phyloP scores from a whole-genome alignment of 2,329 filamentous ascomycete species.

The Cryphonectria carpinicola region DNA sequence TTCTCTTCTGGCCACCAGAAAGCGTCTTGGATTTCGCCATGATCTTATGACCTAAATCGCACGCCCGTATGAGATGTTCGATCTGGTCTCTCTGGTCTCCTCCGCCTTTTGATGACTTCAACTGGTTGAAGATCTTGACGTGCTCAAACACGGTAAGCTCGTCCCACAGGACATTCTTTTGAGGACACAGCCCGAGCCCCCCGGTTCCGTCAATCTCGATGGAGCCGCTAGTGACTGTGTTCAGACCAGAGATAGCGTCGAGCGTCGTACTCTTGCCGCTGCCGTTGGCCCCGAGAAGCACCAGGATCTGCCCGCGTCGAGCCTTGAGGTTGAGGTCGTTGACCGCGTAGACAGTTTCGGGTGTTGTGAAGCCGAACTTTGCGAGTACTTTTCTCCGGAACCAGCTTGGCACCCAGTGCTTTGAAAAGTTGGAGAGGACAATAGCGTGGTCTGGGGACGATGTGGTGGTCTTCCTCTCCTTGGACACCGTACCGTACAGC shows the following conservation, averaged over 20 bases:
- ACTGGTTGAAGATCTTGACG: conserved; percentile 77
- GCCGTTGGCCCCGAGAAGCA: conserved; percentile 86
- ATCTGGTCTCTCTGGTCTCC: conserved; percentile 63
- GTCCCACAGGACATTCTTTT: conserved; percentile 94
- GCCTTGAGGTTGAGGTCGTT: conserved; percentile 73
- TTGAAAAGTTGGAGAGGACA: conserved; percentile 73
- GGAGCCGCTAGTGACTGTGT: conserved; percentile 72
- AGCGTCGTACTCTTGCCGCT: conserved; percentile 90
- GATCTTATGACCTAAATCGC: conserved; percentile 77
- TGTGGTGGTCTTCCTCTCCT: conserved; percentile 47
- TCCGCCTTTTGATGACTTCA: conserved; percentile 60
- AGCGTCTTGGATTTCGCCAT: conserved; percentile 75
- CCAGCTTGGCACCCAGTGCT: conserved; percentile 72
- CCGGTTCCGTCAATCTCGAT: conserved; percentile 80
- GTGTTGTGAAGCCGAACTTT: conserved; percentile 17
- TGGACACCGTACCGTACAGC: conserved; percentile 75
- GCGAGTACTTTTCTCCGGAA: conserved; percentile 46
- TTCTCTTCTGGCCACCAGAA: conserved; percentile 89
- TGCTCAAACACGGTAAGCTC: conserved; percentile 86
- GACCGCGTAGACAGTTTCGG: conserved; percentile 76
- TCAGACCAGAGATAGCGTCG: conserved; percentile 83
- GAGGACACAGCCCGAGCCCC: conserved; percentile 84
- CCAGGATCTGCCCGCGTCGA: conserved; percentile 79
- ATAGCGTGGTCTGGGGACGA: conserved; percentile 57
- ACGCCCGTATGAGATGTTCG: conserved; percentile 64